Evolutionary conservation across 768 basidiomycete species (phyloP).

Genomic region (Udeniomyces megalosporus): DNA sequence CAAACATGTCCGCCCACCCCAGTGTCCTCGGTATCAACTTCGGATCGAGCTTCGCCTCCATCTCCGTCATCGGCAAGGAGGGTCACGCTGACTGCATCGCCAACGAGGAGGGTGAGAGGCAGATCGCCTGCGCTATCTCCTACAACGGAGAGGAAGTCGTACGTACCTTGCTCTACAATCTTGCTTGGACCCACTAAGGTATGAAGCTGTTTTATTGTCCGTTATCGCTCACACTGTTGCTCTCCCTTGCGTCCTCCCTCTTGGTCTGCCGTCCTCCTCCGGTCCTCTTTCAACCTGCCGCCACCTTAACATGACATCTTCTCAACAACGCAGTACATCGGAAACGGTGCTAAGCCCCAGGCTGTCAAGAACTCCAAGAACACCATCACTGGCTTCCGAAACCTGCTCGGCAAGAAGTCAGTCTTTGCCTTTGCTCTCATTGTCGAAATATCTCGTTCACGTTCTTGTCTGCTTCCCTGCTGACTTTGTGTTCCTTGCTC

Average conservation of each 20-base stretch:
- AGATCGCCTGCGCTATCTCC: conserved; percentile 85
- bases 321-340: conserved; percentile 97
- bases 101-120: conserved; percentile 94
- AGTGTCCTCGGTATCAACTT: conserved; percentile 71
- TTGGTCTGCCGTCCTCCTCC: neutral
- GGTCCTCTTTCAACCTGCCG: neutral
- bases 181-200: neutral
- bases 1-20: conserved; percentile 1
- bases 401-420: neutral
- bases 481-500: neutral
- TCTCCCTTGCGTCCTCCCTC: too few relatives aligned
- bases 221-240: too few relatives aligned
- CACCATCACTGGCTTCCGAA: conserved; percentile 61
- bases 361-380: conserved; percentile 89
- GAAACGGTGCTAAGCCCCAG: conserved; percentile 83
- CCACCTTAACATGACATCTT: too few relatives aligned
- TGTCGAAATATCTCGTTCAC: neutral
- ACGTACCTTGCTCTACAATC: conserved; percentile 26
- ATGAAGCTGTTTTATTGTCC: too few relatives aligned
- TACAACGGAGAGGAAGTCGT: conserved; percentile 86
- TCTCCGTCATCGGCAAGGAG: conserved; percentile 93
- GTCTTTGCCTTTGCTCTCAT: too few relatives aligned
- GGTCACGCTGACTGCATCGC: conserved; percentile 87
- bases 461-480: neutral
- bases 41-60: conserved; percentile 85